Percentiles rank a stretch among this genome's conserved stretches.
phyloP scores from a whole-genome alignment of 768 basidiomycete species.

The Pleurotus salmoneostramineus region DNA sequence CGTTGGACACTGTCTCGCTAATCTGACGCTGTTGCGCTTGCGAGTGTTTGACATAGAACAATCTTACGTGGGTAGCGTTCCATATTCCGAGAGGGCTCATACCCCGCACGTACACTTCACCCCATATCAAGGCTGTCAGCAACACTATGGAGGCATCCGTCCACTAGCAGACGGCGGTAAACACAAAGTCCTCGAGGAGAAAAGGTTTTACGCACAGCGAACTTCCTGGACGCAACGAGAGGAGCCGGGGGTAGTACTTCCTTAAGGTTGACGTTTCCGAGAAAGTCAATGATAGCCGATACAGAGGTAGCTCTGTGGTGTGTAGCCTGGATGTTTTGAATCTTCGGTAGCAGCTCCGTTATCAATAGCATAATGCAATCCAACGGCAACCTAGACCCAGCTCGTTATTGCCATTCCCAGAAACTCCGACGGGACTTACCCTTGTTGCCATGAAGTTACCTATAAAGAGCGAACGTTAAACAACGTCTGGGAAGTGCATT shows the following conservation, averaged over 20 bases:
- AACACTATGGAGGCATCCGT: conserved; percentile 88
- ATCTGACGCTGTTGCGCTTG: conserved; percentile 67
- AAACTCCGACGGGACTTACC: conserved; percentile 41
- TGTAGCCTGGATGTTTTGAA: conserved; percentile 78
- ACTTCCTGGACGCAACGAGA: conserved; percentile 63
- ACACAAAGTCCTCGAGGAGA: conserved; percentile 3
- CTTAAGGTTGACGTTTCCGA: conserved; percentile 63
- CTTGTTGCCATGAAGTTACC: conserved; percentile 96
- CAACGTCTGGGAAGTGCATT: background rate
- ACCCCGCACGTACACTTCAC: conserved; percentile 88
- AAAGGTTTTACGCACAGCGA: conserved; percentile 51
- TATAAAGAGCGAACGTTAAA: conserved; percentile 21
- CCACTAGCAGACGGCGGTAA: conserved; percentile 55
- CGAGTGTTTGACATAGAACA: conserved; percentile 91
- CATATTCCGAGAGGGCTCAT: conserved; percentile 87
- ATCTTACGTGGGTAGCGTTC: conserved; percentile 83
- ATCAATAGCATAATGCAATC: conserved; percentile 86
- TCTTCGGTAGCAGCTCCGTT: conserved; percentile 81
- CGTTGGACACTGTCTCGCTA: conserved; percentile 74
- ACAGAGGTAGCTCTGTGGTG: conserved; percentile 58
- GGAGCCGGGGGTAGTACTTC: conserved; percentile 74
- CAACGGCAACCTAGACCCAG: conserved; percentile 65
- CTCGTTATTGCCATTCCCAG: background rate
- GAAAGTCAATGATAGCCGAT: conserved; percentile 68
- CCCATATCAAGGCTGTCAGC: conserved; percentile 94